Percentiles rank a stretch among this genome's conserved stretches.
Conservation (phyloP, 2,329 filamentous ascomycete species). For the Neonectria coccinea region DNA sequence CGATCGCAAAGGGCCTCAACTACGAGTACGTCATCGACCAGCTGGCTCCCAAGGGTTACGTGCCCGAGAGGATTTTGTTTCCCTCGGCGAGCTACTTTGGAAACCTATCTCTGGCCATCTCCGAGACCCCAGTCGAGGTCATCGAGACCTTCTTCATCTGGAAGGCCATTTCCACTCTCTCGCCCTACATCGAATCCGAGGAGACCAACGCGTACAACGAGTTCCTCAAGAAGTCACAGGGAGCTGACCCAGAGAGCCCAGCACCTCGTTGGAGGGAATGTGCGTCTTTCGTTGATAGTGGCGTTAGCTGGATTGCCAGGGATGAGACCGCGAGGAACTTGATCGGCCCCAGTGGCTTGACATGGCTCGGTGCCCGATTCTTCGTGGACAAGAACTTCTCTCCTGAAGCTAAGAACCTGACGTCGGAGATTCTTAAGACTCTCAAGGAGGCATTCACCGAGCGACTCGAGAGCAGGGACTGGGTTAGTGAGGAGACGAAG, state of each 20-base stretch:
- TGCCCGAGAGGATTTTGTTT: slow-evolving; percentile 61
- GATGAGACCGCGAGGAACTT: background rate
- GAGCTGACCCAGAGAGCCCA: slow-evolving; percentile 48
- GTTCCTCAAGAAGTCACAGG: slow-evolving; percentile 71
- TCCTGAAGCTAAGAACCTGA: slow-evolving; percentile 72
- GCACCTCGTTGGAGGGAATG: slow-evolving; percentile 30
- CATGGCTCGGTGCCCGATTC: slow-evolving; percentile 78
- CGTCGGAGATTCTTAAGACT: slow-evolving; percentile 76
- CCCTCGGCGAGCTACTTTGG: slow-evolving; percentile 70
- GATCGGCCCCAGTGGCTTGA: slow-evolving; percentile 56
- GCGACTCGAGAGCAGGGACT: slow-evolving; percentile 68
- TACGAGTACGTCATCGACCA: slow-evolving; percentile 23
- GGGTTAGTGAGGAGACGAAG: slow-evolving; percentile 74
- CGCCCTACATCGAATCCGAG: slow-evolving; percentile 67
- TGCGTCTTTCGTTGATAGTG: slow-evolving; percentile 16
- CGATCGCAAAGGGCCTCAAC: slow-evolving; percentile 17
- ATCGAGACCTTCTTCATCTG: slow-evolving; percentile 73
- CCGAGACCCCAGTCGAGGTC: slow-evolving; percentile 64
- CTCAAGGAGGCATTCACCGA: slow-evolving; percentile 75
- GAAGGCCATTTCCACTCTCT: slow-evolving; percentile 69
- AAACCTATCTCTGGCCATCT: slow-evolving; percentile 67
- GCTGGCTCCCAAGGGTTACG: slow-evolving; percentile 27
- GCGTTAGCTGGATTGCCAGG: slow-evolving; percentile 22
- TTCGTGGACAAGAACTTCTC: slow-evolving; percentile 77
- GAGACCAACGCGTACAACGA: slow-evolving; percentile 68